Evolutionary conservation across 139 green algal species (phyloP), one percentile per base, ranked within the genome.

Genomic region (Chlamydomonas schloesseri): DNA sequence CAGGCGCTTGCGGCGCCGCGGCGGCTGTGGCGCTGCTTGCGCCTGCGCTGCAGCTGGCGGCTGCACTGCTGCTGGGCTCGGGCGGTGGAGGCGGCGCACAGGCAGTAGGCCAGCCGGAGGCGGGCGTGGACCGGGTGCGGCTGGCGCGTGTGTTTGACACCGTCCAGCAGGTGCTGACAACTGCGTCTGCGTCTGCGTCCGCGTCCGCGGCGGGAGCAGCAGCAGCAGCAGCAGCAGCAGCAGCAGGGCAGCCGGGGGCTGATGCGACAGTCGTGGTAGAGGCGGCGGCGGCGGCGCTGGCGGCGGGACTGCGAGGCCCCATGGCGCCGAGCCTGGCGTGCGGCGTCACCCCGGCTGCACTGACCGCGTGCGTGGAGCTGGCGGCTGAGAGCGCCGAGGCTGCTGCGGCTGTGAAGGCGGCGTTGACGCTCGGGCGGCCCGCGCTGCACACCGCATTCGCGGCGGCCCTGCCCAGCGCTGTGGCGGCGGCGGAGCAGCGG

Each of bases 401-500:
- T 3, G 67, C 79, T 9, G 67, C 29, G 47, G 79, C 67, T 37
- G 79, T 33, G 5, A 67, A 67, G 0, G 79, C 31, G 2, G 79
- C 79, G 67, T 13, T 77, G 50, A 47, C 31, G 47, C 47, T 85
- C 20, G 67, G 67, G 14, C 67, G 46, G 46, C 47, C 79, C 50
- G 14, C 42, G 58, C 79, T 85, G 23, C 79, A n/a, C 67, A 31
- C 13, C 23, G 18, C 21, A 21, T 85, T 85, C 47, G 42, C 79
- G 24, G 47, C 67, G 10, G 47, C 70, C 23, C 64, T 85, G 28
- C n/a, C 79, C 6, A 47, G 24, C 31, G 79, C 50, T 21, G 79
- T 85, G 65, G 68, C 79, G 65, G 46, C 11, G 47, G 79, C 79
- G 31, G 79, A 85, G 64, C 21, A 17, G 47, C 47, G 50, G n/a